Evolutionary conservation across 2,329 filamentous ascomycete species (phyloP), one percentile per base, ranked within the genome.

Genomic region (Pseudocercospora vitis): DNA sequence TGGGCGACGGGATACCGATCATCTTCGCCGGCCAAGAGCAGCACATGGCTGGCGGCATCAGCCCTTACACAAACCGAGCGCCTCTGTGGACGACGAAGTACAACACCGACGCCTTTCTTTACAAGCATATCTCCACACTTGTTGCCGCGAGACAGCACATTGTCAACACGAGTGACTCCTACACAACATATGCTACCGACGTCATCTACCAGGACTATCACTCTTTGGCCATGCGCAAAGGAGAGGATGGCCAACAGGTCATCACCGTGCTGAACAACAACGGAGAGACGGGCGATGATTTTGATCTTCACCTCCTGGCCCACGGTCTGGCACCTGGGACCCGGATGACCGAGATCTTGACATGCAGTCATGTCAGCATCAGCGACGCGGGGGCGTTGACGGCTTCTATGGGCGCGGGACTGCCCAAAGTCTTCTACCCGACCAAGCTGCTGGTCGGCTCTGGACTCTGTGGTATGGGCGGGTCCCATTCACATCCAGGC

Each of bases 161-260:
- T 2, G 67, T 78, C 14, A 54, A 52, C 3, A 60, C 64, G 3
- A 73, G 75, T 40, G 52, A 56, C 4, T 62, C 61, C 11, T 80
- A 78, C 57, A 58, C 75, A 7, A 72, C 66, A 0, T 74, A 72
- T 53, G 69, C 73, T 60, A 72, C 72, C 50, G 66, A 69, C 18
- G 66, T 74, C 5, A 70, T 79, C 53, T 78, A 75, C 60, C 69
- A 69, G 44, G 75, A 79, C 40, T 62, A 63, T 4, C 68, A 71
- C 32, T 74, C 72, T 7, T 59, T 79, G 9, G 76, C 71, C 2
- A 73, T 78, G 65, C 71, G 76, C 14, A 75, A 76, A 53, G 76
- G 74, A 3, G 65, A 63, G 8, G 59, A 60, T 9, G 71, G 69
- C 18, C 67, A 53, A 33, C 73, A 68, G 32, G 72, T 80, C 12